Evolutionary conservation across 176 grass and related monocot genomes (phyloP).

Genomic region (Tillandsia fasciculata): DNA sequence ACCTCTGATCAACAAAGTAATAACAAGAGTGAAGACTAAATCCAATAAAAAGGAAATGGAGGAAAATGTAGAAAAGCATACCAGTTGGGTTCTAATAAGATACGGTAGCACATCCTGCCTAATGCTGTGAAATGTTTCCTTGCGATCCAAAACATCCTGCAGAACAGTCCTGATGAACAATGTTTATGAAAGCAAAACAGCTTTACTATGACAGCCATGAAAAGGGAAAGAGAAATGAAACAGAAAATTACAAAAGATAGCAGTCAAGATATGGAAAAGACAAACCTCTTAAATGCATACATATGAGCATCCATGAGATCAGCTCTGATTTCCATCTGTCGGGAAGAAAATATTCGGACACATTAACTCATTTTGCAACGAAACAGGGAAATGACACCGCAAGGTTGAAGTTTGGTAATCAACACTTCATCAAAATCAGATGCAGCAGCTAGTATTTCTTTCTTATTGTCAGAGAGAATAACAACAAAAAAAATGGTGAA

Average conservation of each 20-base stretch:
- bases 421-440: background rate
- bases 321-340: slow-evolving; percentile 89
- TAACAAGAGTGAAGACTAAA: background rate
- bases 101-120: slow-evolving; percentile 85
- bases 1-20: slow-evolving; percentile 50
- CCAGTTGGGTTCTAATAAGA: slow-evolving; percentile 85
- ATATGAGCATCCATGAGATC: slow-evolving; percentile 98
- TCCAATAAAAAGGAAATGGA: slow-evolving; percentile 3
- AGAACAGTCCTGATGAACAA: slow-evolving; percentile 52
- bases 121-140: slow-evolving; percentile 75
- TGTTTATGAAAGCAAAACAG: background rate
- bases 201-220: background rate
- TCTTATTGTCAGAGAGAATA: no score
- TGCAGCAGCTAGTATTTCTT: no score
- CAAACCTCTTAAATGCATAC: slow-evolving; percentile 96
- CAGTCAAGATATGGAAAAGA: slow-evolving; percentile 1
- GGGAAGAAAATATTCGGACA: background rate
- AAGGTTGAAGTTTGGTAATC: background rate
- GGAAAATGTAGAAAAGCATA: slow-evolving; percentile 30
- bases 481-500: no score
- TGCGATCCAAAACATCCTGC: slow-evolving; percentile 67
- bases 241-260: slow-evolving; percentile 6
- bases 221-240: background rate
- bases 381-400: background rate
- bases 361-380: background rate